phyloP scores from a whole-genome alignment of 495 filamentous ascomycete species.

The Endocarpon pusillum region DNA sequence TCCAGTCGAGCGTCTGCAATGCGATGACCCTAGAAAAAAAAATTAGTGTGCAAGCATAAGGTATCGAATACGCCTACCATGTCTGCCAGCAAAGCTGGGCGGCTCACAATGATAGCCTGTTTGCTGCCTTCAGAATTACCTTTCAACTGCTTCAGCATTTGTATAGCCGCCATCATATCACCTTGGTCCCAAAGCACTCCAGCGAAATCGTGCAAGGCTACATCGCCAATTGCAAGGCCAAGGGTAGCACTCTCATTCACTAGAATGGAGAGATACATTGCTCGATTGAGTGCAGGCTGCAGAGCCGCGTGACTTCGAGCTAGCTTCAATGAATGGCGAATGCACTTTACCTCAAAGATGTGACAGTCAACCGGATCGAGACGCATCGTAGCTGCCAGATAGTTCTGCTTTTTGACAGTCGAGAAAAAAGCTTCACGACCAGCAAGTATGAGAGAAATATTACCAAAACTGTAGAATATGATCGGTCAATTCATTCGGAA shows the following conservation, averaged over 20 bases:
- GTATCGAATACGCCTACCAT: constrained; percentile 36
- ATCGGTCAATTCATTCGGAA: no score
- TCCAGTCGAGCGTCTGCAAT: constrained; percentile 86
- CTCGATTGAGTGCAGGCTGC: constrained; percentile 71
- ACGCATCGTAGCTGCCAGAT: constrained; percentile 40
- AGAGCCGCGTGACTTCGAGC: constrained; percentile 61
- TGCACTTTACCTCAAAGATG: constrained; percentile 50
- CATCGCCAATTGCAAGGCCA: constrained; percentile 59
- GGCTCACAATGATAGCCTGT: constrained; percentile 57
- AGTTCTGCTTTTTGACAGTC: constrained; percentile 48
- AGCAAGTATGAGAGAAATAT: constrained; percentile 64
- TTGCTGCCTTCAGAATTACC: constrained; percentile 42
- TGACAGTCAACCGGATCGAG: constrained; percentile 44
- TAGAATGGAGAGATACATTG: constrained; percentile 62
- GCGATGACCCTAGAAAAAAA: constrained; percentile 44
- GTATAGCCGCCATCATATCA: constrained; percentile 78
- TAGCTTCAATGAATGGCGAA: constrained; percentile 56
- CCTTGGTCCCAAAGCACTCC: constrained; percentile 90
- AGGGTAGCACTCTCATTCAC: constrained; percentile 45
- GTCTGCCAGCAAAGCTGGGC: constrained; percentile 68
- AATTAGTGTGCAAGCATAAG: constrained; percentile 4
- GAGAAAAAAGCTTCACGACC: constrained; percentile 70
- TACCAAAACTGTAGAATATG: constrained; percentile 55
- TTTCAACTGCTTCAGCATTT: constrained; percentile 63
- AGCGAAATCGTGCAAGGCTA: constrained; percentile 60